Evolutionary conservation across 257 asterid species (phyloP), one percentile per base, ranked within the genome.

Genomic region (Rehmannia glutinosa): DNA sequence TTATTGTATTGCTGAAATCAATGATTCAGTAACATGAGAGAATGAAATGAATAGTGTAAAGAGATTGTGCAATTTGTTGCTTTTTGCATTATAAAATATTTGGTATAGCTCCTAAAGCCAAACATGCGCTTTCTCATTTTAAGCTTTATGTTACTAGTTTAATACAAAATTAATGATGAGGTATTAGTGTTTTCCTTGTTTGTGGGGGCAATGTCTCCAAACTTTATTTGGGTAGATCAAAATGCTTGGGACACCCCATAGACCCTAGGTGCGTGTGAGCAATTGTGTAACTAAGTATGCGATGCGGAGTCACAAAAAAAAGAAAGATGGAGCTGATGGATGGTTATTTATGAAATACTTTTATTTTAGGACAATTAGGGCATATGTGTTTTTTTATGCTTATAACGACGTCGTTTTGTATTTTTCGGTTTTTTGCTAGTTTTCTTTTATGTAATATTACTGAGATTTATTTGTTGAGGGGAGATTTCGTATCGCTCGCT

Each of bases 11-110:
- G 56, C 71, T 66, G 78, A 77, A 75, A 65, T 69, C 80, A 81
- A 85, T 87, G 81, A 87, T 87, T 85, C 81, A 71, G 91, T 90
- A 85, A 90, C 94, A 79, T 85, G 95, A 77, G 85, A 78, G 76
- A 79, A 77, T 83, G 81, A 67, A 78, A 83, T 90, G 84, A 80
- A 82, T 85, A 73, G 79, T 47, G 66, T 62, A 71, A 81, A 78
- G 82, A 55, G 80, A 73, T 70, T 74, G 77, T 52, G 75, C 77
- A 75, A 72, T 72, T 69, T 66, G 54, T 39, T 69, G 69, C 78
- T 59, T 82, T 77, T 13, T 52, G 63, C 71, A 71, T 75, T 77
- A 52, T 75, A 24, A 73, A 46, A 71, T 19, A 51, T 12, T 33
- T 59, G 57, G 38, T 69, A 67, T 83, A 84, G 83, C 75, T 72